phyloP scores from a whole-genome alignment of 371 early-diverging fungal species.

The Synchytrium microbalum region DNA sequence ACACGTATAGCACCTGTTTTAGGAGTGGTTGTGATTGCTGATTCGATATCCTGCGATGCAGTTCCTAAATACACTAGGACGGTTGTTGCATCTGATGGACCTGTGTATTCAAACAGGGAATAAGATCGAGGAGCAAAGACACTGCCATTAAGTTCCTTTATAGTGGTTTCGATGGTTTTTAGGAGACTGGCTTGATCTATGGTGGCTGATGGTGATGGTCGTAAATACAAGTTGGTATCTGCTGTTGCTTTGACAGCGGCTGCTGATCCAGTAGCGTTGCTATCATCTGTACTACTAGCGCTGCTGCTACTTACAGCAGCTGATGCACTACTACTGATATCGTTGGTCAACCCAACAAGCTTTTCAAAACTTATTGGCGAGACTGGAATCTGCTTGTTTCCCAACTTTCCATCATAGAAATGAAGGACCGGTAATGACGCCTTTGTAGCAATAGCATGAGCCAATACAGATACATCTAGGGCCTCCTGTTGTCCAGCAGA shows the following conservation, averaged over 20 bases:
- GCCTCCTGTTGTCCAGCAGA: slow-evolving; percentile 64
- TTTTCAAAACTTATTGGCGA: neutral
- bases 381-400: neutral
- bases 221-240: neutral
- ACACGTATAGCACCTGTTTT: slow-evolving; percentile 55
- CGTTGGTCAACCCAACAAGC: neutral
- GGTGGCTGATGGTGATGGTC: neutral
- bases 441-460: slow-evolving; percentile 53
- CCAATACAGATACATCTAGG: slow-evolving; percentile 58
- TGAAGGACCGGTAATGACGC: slow-evolving; percentile 55
- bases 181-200: neutral
- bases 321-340: too few species aligned
- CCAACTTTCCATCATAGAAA: slow-evolving; percentile 22
- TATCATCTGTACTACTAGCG: neutral
- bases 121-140: slow-evolving; percentile 41
- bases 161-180: neutral
- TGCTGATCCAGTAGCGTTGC: neutral
- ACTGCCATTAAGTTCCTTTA: neutral
- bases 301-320: too few species aligned
- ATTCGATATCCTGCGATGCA: slow-evolving; percentile 45
- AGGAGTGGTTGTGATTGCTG: slow-evolving; percentile 24
- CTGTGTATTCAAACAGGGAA: slow-evolving; percentile 41
- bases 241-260: neutral
- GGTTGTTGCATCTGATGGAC: slow-evolving; percentile 44
- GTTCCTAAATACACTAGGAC: slow-evolving; percentile 59